Base-by-base conservation (phyloP, 192 early-diverging fungal species). In the Coemansia sp. region DNA sequence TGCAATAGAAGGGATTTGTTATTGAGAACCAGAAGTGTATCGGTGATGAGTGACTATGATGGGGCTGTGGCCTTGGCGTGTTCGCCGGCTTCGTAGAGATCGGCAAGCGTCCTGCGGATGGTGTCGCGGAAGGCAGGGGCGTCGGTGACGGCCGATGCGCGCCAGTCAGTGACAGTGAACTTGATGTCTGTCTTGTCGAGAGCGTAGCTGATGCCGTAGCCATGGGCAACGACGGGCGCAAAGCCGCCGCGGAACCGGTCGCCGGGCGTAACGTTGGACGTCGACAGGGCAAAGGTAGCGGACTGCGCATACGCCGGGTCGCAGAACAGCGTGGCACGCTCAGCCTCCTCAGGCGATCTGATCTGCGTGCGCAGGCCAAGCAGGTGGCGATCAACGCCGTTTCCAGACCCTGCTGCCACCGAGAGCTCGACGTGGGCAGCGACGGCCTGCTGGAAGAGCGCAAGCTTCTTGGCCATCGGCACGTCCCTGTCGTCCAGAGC, bases 341-440 rank as follows among this genome's bases (percentile, higher is more conserved):
- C 75, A 4, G 82, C 68, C 31, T 89, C 87, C 59, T 89, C 89
- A 19, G 75, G 78, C 0, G 71, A 48, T 38, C 78, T 72, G 66
- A 93, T 86, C 82, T 89, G 87, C 19, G 60, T 84, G 37, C 89
- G 83, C 20, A 98, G 85, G 10, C 91, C 94, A 22, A 96, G 79
- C 70, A 98, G 61, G 74, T 98, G 96, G 36, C 94, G 89, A 73
- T 98, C 96, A 19, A 97, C 89, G 33, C 94, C 96, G 55, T 85
- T 62, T 17, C 94, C 94, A 48, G 72, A 73, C 13, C 84, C 84
- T 7, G 93, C 91, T 0, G 90, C 90, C 44, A 70, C 83, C 80
- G 94, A 92, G 79, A 89, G 87, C 55, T 85, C 84, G 3, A 82
- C 55, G 55, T 97, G 96, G 5, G 84, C 48, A 23, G 77, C 75